Conservation (phyloP, 441 rosid species). For the Lepidium campestre region DNA sequence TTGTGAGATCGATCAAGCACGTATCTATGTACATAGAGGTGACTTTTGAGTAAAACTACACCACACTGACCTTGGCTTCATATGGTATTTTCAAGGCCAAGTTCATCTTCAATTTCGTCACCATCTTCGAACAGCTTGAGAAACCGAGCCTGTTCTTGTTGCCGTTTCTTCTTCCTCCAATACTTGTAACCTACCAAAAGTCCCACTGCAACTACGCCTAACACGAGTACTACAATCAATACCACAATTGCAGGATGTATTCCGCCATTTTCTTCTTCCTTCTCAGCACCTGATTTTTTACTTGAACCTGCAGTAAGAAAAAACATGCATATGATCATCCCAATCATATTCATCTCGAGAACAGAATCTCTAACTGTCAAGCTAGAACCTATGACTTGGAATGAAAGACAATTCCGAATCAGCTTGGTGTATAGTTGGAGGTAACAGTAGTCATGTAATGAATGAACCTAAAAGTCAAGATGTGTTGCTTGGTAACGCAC, state of each 20-base stretch:
- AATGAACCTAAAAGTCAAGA: background rate
- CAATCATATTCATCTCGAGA: background rate
- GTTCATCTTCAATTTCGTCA: conserved; percentile 78
- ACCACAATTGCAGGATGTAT: conserved; percentile 44
- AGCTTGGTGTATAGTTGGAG: background rate
- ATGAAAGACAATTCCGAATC: too few species aligned
- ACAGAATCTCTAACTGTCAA: background rate
- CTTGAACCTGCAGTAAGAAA: conserved; percentile 28
- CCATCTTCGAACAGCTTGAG: conserved; percentile 91
- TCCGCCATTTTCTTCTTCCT: conserved; percentile 10
- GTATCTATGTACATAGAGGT: conserved; percentile 17
- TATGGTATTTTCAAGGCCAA: conserved; percentile 35
- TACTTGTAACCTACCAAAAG: conserved; percentile 43
- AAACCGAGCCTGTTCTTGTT: conserved; percentile 88
- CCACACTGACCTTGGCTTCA: conserved; percentile 7
- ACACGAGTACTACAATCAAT: conserved; percentile 36
- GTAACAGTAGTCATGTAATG: background rate
- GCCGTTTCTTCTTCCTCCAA: conserved; percentile 78
- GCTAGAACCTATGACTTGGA: too few species aligned
- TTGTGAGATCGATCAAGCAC: background rate
- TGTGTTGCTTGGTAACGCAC: conserved; percentile 33
- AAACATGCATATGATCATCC: background rate
- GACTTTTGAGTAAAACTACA: background rate
- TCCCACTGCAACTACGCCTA: conserved; percentile 33
- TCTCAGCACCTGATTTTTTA: conserved; percentile 18